phyloP scores from a whole-genome alignment of 768 basidiomycete genomes.

The Suillus ampliporus region DNA sequence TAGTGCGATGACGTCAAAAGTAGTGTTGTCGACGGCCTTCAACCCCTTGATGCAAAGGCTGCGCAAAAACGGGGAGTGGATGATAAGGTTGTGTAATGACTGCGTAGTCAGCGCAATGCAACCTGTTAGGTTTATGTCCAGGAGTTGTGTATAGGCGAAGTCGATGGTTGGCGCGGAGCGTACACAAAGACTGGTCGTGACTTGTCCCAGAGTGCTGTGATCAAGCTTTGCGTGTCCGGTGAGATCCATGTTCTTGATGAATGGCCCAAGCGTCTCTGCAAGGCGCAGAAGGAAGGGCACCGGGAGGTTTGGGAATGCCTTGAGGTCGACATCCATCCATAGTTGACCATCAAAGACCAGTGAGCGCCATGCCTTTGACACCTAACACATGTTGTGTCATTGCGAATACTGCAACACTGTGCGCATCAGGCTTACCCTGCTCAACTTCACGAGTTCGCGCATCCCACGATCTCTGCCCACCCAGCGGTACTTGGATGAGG shows the following conservation, averaged over 20 bases:
- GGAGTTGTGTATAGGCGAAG: slow-evolving; percentile 67
- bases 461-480: slow-evolving; percentile 76
- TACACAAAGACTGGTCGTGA: slow-evolving; percentile 61
- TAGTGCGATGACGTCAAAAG: slow-evolving; percentile 68
- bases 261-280: slow-evolving; percentile 61
- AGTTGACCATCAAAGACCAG: slow-evolving; percentile 87
- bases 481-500: slow-evolving; percentile 70
- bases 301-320: slow-evolving; percentile 63
- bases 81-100: slow-evolving; percentile 72
- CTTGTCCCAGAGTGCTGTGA: slow-evolving; percentile 53
- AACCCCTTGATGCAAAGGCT: slow-evolving; percentile 72
- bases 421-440: slow-evolving; percentile 61
- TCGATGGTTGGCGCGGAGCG: slow-evolving; percentile 33
- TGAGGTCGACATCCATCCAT: slow-evolving; percentile 74
- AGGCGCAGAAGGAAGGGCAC: slow-evolving; percentile 57
- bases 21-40: slow-evolving; percentile 70
- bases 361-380: slow-evolving; percentile 76
- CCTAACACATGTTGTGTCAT: slow-evolving; percentile 48
- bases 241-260: slow-evolving; percentile 65
- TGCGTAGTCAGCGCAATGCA: slow-evolving; percentile 69
- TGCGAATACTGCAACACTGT: neutral
- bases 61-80: slow-evolving; percentile 64
- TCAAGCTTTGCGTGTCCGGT: slow-evolving; percentile 62
- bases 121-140: slow-evolving; percentile 71
- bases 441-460: slow-evolving; percentile 78